Evolutionary conservation across 257 asterid genomes (phyloP).

Genomic region (Anisodus acutangulus): DNA sequence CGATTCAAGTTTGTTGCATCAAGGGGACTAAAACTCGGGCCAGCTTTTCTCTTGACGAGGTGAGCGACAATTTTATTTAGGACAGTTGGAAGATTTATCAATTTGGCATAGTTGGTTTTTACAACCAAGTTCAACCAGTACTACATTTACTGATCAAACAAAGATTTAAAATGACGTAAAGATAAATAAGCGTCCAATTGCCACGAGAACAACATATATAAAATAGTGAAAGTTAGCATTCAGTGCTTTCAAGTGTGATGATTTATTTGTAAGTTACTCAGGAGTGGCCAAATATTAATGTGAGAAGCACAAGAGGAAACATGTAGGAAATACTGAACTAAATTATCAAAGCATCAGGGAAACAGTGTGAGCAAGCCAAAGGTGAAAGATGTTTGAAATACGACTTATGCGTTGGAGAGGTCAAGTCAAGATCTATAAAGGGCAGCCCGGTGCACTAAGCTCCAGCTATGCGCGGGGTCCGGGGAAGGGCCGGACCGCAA

Average conservation of each 20-base stretch:
- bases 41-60: conserved; percentile 92
- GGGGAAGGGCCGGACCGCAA: no score
- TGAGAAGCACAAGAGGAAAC: conserved; percentile 16
- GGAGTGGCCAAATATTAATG: background rate
- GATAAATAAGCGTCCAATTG: conserved; percentile 24
- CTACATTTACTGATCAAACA: background rate
- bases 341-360: background rate
- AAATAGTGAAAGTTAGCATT: conserved; percentile 3
- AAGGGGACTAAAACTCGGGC: conserved; percentile 83
- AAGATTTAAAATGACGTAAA: background rate
- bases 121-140: conserved; percentile 1
- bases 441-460: no score
- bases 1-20: conserved; percentile 89
- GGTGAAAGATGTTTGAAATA: conserved; percentile 19
- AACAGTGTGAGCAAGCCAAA: background rate
- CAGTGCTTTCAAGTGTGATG: conserved; percentile 24
- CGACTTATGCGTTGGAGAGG: background rate
- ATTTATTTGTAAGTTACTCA: background rate
- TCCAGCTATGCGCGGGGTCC: no score
- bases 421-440: background rate
- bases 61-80: conserved; percentile 33
- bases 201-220: background rate
- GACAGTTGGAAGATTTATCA: background rate
- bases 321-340: conserved; percentile 2
- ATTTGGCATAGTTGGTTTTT: background rate